These are phyloP conservation scores for Hanseniaspora lachancei DNA, from an alignment of 805 yeast species.

Conservation along the genomic window DNA sequence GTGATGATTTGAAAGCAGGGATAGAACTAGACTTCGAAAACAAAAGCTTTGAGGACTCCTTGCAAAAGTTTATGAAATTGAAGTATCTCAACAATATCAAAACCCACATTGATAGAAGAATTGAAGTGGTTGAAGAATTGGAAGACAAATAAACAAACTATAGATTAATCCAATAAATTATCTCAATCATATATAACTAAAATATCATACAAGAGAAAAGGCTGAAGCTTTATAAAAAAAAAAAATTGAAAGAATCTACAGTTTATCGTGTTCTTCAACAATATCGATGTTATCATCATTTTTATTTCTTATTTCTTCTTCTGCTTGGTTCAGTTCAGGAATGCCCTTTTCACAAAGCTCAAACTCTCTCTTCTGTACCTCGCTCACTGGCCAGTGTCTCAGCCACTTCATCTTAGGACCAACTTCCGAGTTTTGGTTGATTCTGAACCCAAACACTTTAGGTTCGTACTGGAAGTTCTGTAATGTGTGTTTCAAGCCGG, in stretches of 20 bases:
- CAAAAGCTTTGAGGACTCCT: neutral
- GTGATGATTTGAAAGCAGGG: neutral
- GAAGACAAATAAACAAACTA: neutral
- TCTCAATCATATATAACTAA: neutral
- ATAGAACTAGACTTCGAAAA: slow-evolving; percentile 3
- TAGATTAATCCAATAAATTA: no score
- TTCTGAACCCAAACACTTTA: slow-evolving; percentile 75
- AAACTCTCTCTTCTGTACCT: slow-evolving; percentile 49
- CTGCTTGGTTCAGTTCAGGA: slow-evolving; percentile 26
- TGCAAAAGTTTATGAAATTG: slow-evolving; percentile 6
- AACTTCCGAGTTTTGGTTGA: slow-evolving; percentile 56
- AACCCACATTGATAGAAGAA: slow-evolving; percentile 1
- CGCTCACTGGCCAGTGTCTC: slow-evolving; percentile 57
- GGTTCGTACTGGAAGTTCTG: slow-evolving; percentile 42
- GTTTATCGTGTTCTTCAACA: neutral
- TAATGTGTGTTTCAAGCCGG: slow-evolving; percentile 8
- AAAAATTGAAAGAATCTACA: neutral
- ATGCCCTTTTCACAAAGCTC: slow-evolving; percentile 50
- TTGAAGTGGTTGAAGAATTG: neutral
- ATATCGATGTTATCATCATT: neutral
- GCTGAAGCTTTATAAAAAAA: neutral
- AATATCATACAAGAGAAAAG: neutral
- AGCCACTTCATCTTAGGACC: slow-evolving; percentile 98
- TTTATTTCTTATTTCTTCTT: neutral
- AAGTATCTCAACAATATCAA: neutral